These are phyloP conservation scores for Rhizoclosmatium globosum DNA, from an alignment of 192 early-diverging fungal genomes.

Conservation along the genomic window DNA sequence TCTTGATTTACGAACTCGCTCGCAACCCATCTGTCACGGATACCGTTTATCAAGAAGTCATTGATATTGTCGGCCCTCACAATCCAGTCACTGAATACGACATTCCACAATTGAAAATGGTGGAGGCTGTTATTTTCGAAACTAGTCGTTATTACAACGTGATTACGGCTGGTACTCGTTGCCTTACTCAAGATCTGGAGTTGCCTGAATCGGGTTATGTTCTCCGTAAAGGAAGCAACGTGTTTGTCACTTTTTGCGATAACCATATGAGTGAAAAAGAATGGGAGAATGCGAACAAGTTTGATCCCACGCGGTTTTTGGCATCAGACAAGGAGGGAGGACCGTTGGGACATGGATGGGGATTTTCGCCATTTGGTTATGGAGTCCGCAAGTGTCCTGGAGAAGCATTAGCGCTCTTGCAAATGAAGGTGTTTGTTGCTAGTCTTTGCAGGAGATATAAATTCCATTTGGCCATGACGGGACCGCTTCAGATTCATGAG, in stretches of 20 bases:
- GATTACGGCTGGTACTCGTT: background rate
- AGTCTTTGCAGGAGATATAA: background rate
- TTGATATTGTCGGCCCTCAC: background rate
- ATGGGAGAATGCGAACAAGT: constrained; percentile 16
- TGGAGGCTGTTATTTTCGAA: constrained; percentile 17
- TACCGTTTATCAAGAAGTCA: constrained; percentile 2
- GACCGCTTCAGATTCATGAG: background rate
- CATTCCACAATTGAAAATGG: background rate
- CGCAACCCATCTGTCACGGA: background rate
- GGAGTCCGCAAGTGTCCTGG: constrained; percentile 13
- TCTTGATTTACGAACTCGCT: constrained; percentile 18
- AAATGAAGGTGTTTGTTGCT: constrained; percentile 6
- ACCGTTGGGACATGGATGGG: background rate
- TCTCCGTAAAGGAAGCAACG: background rate
- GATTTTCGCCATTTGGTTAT: constrained; percentile 11
- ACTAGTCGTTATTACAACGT: background rate
- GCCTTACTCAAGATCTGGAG: background rate
- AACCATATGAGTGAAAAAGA: background rate
- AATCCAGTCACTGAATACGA: background rate
- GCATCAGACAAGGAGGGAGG: background rate
- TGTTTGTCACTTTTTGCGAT: background rate
- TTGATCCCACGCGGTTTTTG: constrained; percentile 20
- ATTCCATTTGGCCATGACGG: background rate
- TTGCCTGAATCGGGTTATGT: background rate
- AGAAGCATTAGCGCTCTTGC: constrained; percentile 12